Evolutionary conservation across 768 basidiomycete species (phyloP), one percentile per base, ranked within the genome.

Genomic region (Trametes meyenii): DNA sequence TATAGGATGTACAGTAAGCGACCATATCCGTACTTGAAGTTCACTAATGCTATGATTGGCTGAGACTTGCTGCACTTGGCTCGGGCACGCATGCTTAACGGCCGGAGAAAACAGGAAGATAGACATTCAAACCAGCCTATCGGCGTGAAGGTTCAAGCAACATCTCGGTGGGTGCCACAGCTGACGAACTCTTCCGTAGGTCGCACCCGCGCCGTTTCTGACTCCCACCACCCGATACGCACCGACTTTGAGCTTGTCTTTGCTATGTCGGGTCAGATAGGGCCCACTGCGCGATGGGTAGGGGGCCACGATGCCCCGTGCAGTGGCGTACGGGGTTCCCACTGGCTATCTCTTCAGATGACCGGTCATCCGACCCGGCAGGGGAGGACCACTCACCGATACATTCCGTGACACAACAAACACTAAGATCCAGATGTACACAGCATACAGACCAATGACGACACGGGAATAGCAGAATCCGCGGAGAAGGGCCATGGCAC

Each of bases 291-390:
- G 13, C 24, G 24, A 13, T 12, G 23, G 23, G 7, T 19, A 12
- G 16, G 16, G n/a, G 8, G 11, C 26, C 13, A 5, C 16, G 14
- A 43, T 19, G 40, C 44, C 42, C 26, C 48, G 49, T 50, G 40
- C 50, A 42, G 35, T 39, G 36, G 1, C 21, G 21, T 33, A 35
- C 26, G 43, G 14, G 42, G 44, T 43, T 8, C 13, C 43, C n/a
- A 35, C 40, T 26, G 10, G 35, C 52, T 40, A 44, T 19, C 24
- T 1, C 35, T 55, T 58, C 57, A 58, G 57, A 58, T 58, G 57
- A 58, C 57, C 6, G 48, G 62, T 63, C 62, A 58, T 58, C 39
- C 23, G 62, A 63, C 57, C 57, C 6, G 14, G 24, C 57, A 55
- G 56, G 46, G 54, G 62, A 58, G 56, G 49, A 39, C 2, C 21